Base-by-base conservation (phyloP, 2,329 filamentous ascomycete species). In the Metarhizium humberi region DNA sequence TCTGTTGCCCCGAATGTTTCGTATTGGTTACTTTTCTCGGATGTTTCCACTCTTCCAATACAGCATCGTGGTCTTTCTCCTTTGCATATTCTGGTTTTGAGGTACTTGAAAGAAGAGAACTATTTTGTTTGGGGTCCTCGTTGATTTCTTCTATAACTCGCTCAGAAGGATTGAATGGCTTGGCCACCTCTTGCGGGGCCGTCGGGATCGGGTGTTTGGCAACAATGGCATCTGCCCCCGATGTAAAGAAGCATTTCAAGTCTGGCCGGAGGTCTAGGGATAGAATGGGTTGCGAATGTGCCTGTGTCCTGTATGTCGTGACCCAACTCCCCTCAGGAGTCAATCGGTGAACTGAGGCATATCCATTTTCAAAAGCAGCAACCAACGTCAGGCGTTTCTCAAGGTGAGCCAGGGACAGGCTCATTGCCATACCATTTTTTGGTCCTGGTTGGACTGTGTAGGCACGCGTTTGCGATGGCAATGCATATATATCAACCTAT, bases 1-100 rank as follows among this genome's bases (percentile, higher is more conserved):
- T 82, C 69, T 99, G 94, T 68, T 97, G 92, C 1, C 94, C 94
- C 0, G 92, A 81, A 68, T 97, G 94, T 65, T 87, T 92, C 1
- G 92, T 96, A 62, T 92, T 85, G 48, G 85, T 60, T 0, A 73
- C 69, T 63, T 86, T 88, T 52, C 86, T 64, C 0, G 86, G 79
- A 53, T 78, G 65, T 11, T 71, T 72, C 66, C 71, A 73, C 3
- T 64, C 61, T 32, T 69, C 60, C 20, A 62, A 53, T 14, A 54
- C 58, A 4, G 57, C 67, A 55, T 48, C 32, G n/a, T 53, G 5
- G 3, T 0, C n/a, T 2, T 13, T 50, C 8, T 36, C 42, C 3
- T 56, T 25, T 18, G 50, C 8, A 1, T 56, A 56, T 46, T 40
- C n/a, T 14, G 53, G 50, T 11, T 55, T 61, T 3, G 65, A 50